Percentiles rank a stretch among this genome's conserved stretches.
Evolutionary conservation across 192 early-diverging fungal genomes (phyloP).

Genomic region (Coemansia sp.): DNA sequence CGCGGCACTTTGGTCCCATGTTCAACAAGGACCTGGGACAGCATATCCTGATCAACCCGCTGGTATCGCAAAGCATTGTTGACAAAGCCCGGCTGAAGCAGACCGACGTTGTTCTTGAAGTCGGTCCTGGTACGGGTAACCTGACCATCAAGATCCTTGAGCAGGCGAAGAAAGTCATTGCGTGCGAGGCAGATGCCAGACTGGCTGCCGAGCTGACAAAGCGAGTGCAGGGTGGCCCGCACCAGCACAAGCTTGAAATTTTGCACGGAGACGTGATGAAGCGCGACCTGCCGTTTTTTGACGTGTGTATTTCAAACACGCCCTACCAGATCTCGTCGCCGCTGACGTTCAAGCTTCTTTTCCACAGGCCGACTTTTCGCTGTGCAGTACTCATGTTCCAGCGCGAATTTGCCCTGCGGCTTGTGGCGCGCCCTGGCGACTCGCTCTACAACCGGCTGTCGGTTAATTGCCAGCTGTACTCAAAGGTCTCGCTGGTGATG

Average conservation of each 20-base stretch:
- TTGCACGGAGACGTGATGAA: slow-evolving; percentile 99
- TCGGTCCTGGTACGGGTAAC: slow-evolving; percentile 99
- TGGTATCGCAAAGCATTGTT: slow-evolving; percentile 93
- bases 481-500: slow-evolving; percentile 96
- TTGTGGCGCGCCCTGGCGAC: slow-evolving; percentile 94
- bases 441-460: slow-evolving; percentile 86
- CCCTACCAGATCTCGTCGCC: slow-evolving; percentile 97
- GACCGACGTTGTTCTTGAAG: slow-evolving; percentile 83
- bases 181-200: slow-evolving; percentile 95
- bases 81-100: slow-evolving; percentile 80
- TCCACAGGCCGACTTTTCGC: slow-evolving; percentile 88
- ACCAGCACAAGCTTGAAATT: slow-evolving; percentile 72
- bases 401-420: slow-evolving; percentile 93
- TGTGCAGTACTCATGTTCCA: slow-evolving; percentile 99
- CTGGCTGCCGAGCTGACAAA: slow-evolving; percentile 95
- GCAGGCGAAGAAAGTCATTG: slow-evolving; percentile 89
- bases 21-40: slow-evolving; percentile 98
- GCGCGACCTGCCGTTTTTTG: slow-evolving; percentile 94
- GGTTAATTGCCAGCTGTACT: slow-evolving; percentile 91
- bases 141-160: slow-evolving; percentile 92
- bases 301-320: slow-evolving; percentile 97
- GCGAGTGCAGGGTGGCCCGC: slow-evolving; percentile 85
- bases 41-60: slow-evolving; percentile 97
- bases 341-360: slow-evolving; percentile 91
- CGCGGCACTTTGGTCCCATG: slow-evolving; percentile 73